Percentiles rank a stretch among this genome's conserved stretches.
phyloP scores from a whole-genome alignment of 2,329 filamentous ascomycete genomes.

The Periconia digitata region DNA sequence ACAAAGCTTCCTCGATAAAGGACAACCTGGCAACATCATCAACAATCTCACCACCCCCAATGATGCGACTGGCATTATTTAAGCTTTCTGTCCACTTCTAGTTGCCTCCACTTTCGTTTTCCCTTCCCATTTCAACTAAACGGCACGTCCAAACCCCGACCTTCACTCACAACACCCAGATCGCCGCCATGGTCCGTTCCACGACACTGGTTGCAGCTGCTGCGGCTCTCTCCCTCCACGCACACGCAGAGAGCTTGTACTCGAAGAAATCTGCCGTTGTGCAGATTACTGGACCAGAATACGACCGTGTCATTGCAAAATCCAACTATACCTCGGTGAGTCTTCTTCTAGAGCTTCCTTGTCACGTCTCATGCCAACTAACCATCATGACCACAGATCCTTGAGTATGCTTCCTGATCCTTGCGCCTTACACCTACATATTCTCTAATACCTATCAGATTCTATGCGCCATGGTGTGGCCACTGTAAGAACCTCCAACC shows the following conservation, averaged over 20 bases:
- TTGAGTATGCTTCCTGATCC: constrained; percentile 38
- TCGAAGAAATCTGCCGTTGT: constrained; percentile 83
- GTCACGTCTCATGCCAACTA: background rate
- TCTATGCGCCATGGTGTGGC: constrained; percentile 97
- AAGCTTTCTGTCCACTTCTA: constrained; percentile 10
- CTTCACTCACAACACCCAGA: background rate
- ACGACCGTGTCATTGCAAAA: constrained; percentile 78
- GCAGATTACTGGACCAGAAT: constrained; percentile 76
- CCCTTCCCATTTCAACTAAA: background rate
- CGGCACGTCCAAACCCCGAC: too few species aligned
- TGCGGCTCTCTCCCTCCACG: constrained; percentile 66
- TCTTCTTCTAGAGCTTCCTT: constrained; percentile 20
- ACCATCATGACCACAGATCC: constrained; percentile 29
- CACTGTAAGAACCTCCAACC: constrained; percentile 97
- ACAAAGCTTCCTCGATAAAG: constrained; percentile 12
- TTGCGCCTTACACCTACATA: background rate
- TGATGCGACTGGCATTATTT: constrained; percentile 21
- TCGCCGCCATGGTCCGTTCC: constrained; percentile 37
- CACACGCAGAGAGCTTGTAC: constrained; percentile 74
- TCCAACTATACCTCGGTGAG: constrained; percentile 91
- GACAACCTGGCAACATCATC: constrained; percentile 22
- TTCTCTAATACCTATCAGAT: constrained; percentile 60
- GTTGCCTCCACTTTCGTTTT: constrained; percentile 4
- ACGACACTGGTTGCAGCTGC: constrained; percentile 53
- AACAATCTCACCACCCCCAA: background rate